Percentiles rank a stretch among this genome's conserved stretches.
These are phyloP conservation scores for Gynandropsis gynandra DNA, from an alignment of 345 rosid species.

Conservation along the genomic window DNA sequence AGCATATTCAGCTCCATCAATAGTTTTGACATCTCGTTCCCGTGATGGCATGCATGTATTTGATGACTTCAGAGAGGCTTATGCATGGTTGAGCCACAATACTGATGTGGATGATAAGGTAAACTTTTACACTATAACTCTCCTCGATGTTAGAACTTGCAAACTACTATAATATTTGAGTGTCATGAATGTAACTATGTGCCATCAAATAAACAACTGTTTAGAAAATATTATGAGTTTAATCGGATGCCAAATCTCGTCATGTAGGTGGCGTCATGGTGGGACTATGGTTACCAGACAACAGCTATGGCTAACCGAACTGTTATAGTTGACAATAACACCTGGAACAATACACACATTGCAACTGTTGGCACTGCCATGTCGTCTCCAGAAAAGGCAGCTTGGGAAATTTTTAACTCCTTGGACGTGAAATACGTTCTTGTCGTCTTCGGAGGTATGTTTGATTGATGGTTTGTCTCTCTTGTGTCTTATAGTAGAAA, in stretches of 20 bases:
- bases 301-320: conserved; percentile 99
- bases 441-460: conserved; percentile 94
- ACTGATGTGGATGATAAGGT: conserved; percentile 99
- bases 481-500: background rate
- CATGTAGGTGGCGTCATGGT: conserved; percentile 95
- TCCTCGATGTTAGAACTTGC: too few species aligned
- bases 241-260: conserved; percentile 8
- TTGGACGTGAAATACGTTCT: conserved; percentile 98
- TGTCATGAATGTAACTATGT: background rate
- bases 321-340: conserved; percentile 95
- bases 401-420: conserved; percentile 96
- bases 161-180: too few species aligned
- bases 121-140: conserved; percentile 19
- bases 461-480: conserved; percentile 19
- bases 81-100: conserved; percentile 91
- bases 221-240: background rate
- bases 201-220: background rate
- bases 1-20: conserved; percentile 99
- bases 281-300: conserved; percentile 99
- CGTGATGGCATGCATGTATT: conserved; percentile 85
- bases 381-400: conserved; percentile 99
- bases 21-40: conserved; percentile 75
- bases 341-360: conserved; percentile 99
- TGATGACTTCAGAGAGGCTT: conserved; percentile 98
- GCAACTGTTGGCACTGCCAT: conserved; percentile 99